Base-by-base conservation (phyloP, 345 rosid genomes). In the Trapa bicornis region DNA sequence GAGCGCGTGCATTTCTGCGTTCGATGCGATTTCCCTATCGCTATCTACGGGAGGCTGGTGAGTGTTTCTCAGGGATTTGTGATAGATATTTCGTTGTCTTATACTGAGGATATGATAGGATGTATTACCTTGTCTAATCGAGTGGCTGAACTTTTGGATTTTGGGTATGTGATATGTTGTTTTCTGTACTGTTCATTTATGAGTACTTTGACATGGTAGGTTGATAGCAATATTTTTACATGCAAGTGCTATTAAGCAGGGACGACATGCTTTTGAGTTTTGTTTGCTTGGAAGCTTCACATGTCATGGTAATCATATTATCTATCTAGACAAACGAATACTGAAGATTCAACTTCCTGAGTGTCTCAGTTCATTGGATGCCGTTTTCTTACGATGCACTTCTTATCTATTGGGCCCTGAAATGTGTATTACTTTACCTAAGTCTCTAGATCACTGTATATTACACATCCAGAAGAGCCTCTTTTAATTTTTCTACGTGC, bases 1-100 rank as follows among this genome's bases (percentile, higher is more conserved):
- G 97, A 94, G 82, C 82, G 99, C 56, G 96, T 94, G 67, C 97
- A 94, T 60, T 91, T 94, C 69, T 94, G 99, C 70, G 97, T 94
- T 61, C 91, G 96, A 22, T 94, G 99, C 63, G 99, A 94, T 75
- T 91, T 85, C 45, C 97, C 97, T 4, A 85, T 94, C 15, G 91
- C 99, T n/a, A 84, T 94, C 74, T 91, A 91, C 57, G 99, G 99
- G 15, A 95, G 93, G 16, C 64, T 29, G 58, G 48, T 68, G 3
- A 29, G 69, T n/a, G 0, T 45, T 67, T 12, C 66, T 6, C 43
- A 35, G 15, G 10, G 37, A 36, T 29, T 35, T 6, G 13, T 9
- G 15, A 8, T 35, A 35, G 15, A 58, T 11, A 32, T 15, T 0
- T 33, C 2, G 38, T 5, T 33, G 0, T 35, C 10, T 58, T 33